A percentile compares a stretch with the other conserved stretches of the same genome.
Evolutionary conservation across 805 yeast genomes (phyloP).

Genomic region (Sugiyamaella marilandica): DNA sequence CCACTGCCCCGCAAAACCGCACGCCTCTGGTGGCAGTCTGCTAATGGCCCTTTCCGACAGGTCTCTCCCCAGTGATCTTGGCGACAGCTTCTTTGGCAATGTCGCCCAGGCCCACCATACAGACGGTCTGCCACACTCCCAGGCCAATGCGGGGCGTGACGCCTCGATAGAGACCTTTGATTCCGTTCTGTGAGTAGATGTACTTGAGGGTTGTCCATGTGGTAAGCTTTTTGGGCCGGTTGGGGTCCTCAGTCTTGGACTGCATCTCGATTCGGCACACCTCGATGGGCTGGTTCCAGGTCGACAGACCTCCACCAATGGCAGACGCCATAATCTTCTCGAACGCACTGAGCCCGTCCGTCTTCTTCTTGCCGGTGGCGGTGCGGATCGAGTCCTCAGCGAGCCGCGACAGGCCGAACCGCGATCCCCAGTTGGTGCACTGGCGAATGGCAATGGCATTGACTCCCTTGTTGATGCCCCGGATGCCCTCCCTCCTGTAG

Average conservation of each 20-base stretch:
- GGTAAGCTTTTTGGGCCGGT: conserved; percentile 86
- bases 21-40: too few species aligned
- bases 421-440: conserved; percentile 98
- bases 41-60: conserved; percentile 39
- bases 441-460: conserved; percentile 99
- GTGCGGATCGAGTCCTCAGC: conserved; percentile 81
- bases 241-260: conserved; percentile 87
- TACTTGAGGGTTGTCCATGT: conserved; percentile 74
- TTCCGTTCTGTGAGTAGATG: conserved; percentile 76
- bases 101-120: conserved; percentile 98
- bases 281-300: conserved; percentile 99
- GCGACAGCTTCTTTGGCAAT: conserved; percentile 73
- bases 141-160: conserved; percentile 95
- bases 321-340: conserved; percentile 85
- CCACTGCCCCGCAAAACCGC: too few species aligned
- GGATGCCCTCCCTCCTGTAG: conserved; percentile 78
- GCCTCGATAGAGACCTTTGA: conserved; percentile 91
- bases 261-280: conserved; percentile 98
- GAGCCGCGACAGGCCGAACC: conserved; percentile 87
- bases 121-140: conserved; percentile 97
- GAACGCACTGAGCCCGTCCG: conserved; percentile 57
- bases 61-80: conserved; percentile 54
- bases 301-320: conserved; percentile 94
- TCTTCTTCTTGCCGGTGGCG: conserved; percentile 50
- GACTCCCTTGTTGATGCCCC: conserved; percentile 96